These are phyloP conservation scores for Acacia confusa DNA, from an alignment of 306 rosid species.

Conservation along the genomic window DNA sequence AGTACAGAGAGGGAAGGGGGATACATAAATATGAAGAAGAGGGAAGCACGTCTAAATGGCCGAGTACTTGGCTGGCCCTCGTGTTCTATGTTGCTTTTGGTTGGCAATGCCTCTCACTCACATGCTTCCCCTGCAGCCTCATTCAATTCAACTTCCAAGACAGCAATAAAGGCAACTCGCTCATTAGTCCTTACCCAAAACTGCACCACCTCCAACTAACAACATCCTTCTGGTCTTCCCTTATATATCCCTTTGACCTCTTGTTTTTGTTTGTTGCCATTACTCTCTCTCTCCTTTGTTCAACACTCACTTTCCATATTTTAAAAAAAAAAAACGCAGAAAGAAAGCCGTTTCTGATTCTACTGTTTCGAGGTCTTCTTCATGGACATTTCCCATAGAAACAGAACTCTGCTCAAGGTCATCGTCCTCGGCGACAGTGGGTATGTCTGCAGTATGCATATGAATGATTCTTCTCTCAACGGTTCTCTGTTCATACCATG, in stretches of 20 bases:
- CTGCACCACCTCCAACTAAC: not conserved
- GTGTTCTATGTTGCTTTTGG: not conserved
- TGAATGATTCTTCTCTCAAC: not conserved
- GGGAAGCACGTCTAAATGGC: not conserved
- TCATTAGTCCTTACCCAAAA: not conserved
- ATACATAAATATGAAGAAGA: not conserved
- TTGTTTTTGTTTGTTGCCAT: not conserved
- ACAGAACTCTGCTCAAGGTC: conserved; percentile 1
- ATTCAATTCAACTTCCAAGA: not conserved
- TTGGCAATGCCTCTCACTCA: conserved; percentile 35
- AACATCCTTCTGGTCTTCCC: not conserved
- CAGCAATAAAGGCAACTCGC: not conserved
- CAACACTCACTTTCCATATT: not conserved
- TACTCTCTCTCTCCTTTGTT: not conserved
- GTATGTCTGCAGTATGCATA: not conserved
- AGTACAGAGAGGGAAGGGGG: not conserved
- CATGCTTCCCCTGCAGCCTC: conserved; percentile 25
- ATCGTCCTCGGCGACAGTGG: conserved; percentile 24
- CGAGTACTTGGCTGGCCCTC: not conserved
- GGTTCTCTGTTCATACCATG: not conserved
- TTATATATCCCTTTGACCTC: not conserved
- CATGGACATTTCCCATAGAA: conserved; percentile 7
- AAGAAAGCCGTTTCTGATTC: not conserved
- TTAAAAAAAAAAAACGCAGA: not conserved
- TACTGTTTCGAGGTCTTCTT: not conserved